These are phyloP conservation scores for Quercus variabilis DNA, from an alignment of 306 rosid genomes.

Conservation along the genomic window DNA sequence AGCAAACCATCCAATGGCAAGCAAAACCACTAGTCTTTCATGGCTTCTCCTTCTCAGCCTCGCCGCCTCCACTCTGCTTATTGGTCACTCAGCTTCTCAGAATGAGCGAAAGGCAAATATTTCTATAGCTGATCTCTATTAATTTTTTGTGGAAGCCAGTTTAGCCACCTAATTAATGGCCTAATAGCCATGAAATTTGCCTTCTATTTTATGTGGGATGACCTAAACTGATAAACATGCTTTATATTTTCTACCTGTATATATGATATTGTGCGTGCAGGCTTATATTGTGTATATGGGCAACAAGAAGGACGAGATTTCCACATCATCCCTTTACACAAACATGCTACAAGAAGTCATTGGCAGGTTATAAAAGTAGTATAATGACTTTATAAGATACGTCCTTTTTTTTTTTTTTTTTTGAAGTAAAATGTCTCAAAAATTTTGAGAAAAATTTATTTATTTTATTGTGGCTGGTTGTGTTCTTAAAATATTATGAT, in stretches of 20 bases:
- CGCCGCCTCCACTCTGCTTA: background rate
- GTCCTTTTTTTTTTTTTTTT: too few relatives aligned
- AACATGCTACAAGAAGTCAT: slow-evolving; percentile 29
- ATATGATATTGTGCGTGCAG: slow-evolving; percentile 17
- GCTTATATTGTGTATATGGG: slow-evolving; percentile 45
- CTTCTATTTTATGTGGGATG: background rate
- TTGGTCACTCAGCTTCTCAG: slow-evolving; percentile 13
- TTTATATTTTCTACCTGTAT: background rate
- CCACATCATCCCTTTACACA: slow-evolving; percentile 18
- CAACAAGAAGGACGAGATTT: slow-evolving; percentile 10
- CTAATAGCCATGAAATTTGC: background rate
- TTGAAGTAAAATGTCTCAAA: too few relatives aligned
- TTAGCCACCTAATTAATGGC: background rate
- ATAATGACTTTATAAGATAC: background rate
- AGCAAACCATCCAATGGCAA: slow-evolving; percentile 3
- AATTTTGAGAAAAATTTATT: too few relatives aligned
- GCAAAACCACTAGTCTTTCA: background rate
- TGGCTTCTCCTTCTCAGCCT: slow-evolving; percentile 8
- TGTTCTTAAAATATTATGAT: too few relatives aligned
- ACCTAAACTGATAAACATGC: background rate
- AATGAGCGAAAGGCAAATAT: slow-evolving; percentile 7
- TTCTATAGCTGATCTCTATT: background rate
- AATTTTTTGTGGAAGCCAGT: background rate
- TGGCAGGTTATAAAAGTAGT: slow-evolving; percentile 23
- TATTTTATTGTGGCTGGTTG: too few relatives aligned